Evolutionary conservation across 2,329 filamentous ascomycete genomes (phyloP).

Genomic region (Orbilia javanica): DNA sequence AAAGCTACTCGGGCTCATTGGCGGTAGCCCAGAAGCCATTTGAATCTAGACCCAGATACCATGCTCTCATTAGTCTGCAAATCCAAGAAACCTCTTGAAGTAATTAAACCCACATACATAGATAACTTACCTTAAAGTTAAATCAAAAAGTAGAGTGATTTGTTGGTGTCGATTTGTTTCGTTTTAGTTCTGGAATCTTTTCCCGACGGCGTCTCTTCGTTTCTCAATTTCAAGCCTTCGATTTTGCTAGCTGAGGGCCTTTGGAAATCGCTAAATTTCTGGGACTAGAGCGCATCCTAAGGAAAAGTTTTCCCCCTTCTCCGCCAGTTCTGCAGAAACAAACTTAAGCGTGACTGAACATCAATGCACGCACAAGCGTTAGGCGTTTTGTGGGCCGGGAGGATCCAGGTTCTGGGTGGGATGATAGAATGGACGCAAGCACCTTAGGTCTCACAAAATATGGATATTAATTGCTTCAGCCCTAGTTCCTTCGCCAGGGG

Average conservation of each 20-base stretch:
- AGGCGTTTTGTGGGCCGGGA: neutral
- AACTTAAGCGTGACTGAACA: neutral
- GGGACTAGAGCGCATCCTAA: neutral
- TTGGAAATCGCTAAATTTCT: neutral
- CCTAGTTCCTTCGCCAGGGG: neutral
- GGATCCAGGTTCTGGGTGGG: neutral
- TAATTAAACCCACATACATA: neutral
- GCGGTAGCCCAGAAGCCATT: neutral
- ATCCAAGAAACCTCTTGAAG: neutral
- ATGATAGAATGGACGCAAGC: neutral
- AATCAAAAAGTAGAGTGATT: no score
- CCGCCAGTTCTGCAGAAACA: neutral
- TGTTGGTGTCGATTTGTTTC: neutral
- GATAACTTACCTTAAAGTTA: no score
- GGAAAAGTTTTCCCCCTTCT: neutral
- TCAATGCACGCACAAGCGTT: constrained; percentile 1
- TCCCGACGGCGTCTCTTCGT: neutral
- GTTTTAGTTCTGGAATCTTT: neutral
- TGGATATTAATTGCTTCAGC: neutral
- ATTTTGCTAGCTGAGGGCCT: neutral
- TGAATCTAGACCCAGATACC: neutral
- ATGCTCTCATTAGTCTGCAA: no score
- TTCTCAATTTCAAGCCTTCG: neutral
- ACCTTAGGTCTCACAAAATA: neutral
- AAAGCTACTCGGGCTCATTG: constrained; percentile 14